Percentiles rank a stretch among this genome's conserved stretches.
Evolutionary conservation across 192 early-diverging fungal species (phyloP).

Genomic region (Thoreauomyces humboldtii): DNA sequence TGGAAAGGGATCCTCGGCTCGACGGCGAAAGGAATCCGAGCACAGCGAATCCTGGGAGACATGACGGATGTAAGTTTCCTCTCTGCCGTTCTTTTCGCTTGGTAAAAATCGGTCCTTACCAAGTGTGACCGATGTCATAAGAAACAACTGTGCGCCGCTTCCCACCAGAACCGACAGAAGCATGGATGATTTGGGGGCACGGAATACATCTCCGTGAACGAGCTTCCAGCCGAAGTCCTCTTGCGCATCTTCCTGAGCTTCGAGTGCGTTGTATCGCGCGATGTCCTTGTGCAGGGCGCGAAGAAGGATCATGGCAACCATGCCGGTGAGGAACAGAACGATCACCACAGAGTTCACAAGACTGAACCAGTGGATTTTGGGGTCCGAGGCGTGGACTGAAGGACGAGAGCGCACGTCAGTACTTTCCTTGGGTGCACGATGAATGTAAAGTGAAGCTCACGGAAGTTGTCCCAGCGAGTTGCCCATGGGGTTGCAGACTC

Average conservation of each 20-base stretch:
- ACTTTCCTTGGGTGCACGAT: neutral
- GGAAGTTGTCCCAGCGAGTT: constrained; percentile 48
- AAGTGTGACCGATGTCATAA: constrained; percentile 55
- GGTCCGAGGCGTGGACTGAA: constrained; percentile 33
- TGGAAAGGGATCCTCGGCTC: constrained; percentile 85
- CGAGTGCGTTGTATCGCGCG: constrained; percentile 55
- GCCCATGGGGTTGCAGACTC: constrained; percentile 48
- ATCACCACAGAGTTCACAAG: constrained; percentile 60
- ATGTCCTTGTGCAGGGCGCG: constrained; percentile 59
- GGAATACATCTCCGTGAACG: constrained; percentile 63
- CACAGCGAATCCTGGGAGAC: constrained; percentile 72
- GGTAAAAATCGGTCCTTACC: constrained; percentile 15
- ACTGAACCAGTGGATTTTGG: constrained; percentile 63
- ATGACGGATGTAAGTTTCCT: neutral
- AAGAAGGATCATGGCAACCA: constrained; percentile 58
- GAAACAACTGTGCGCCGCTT: constrained; percentile 54
- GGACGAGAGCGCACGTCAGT: no score
- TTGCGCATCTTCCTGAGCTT: constrained; percentile 51
- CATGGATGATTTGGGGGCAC: constrained; percentile 45
- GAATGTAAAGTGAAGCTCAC: constrained; percentile 1
- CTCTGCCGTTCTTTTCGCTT: no score
- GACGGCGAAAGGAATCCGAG: constrained; percentile 90
- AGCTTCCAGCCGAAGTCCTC: constrained; percentile 69
- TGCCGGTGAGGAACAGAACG: constrained; percentile 55
- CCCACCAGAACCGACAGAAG: constrained; percentile 55